Conservation (phyloP, 176 grass and related monocot species). For the Ensete ventricosum region DNA sequence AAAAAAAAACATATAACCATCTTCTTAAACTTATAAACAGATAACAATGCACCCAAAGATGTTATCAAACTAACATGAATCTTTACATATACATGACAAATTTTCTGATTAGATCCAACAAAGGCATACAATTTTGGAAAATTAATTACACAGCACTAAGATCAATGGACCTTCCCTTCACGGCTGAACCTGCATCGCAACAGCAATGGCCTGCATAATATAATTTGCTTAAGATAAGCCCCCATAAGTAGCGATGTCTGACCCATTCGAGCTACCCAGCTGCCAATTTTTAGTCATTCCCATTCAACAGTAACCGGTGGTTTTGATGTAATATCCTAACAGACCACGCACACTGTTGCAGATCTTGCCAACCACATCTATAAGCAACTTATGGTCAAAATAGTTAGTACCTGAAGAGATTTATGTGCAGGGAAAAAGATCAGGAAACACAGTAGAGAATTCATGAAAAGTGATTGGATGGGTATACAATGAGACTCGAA, state of each 20-base stretch:
- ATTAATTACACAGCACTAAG: no score
- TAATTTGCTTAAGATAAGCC: no score
- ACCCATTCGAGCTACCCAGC: neutral
- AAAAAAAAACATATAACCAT: no score
- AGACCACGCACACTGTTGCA: slow-evolving; percentile 63
- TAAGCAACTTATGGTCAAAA: slow-evolving; percentile 60
- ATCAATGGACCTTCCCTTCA: neutral
- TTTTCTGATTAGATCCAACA: no score
- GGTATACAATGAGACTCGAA: no score
- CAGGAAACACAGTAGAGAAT: neutral
- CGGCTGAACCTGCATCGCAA: neutral
- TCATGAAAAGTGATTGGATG: neutral
- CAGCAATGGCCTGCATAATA: neutral
- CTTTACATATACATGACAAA: no score
- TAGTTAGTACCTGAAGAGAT: slow-evolving; percentile 65
- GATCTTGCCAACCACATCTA: slow-evolving; percentile 68
- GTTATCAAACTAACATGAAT: no score
- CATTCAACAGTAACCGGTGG: slow-evolving; percentile 81
- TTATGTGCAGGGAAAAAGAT: neutral
- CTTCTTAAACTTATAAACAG: no score
- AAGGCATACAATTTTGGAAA: no score
- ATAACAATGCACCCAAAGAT: no score
- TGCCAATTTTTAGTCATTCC: slow-evolving; percentile 24
- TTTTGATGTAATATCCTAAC: slow-evolving; percentile 74
- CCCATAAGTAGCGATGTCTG: neutral